These are phyloP conservation scores for Chytriomyces sp. DNA, from an alignment of 192 early-diverging fungal species.

Conservation along the genomic window DNA sequence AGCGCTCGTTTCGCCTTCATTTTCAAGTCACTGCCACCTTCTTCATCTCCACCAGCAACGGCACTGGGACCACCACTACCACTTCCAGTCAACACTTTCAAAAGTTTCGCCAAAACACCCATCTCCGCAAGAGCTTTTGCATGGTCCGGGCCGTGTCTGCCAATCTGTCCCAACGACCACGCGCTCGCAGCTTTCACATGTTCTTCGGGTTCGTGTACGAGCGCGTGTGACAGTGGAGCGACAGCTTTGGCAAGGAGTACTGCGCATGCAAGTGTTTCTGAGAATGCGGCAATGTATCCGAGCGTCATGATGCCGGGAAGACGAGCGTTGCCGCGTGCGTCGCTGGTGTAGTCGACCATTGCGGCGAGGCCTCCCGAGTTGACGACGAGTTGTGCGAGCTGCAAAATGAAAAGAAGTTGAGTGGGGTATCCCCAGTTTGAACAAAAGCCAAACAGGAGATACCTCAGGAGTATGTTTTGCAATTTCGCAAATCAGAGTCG, in stretches of 20 bases:
- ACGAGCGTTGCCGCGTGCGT: slow-evolving; percentile 54
- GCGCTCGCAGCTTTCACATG: slow-evolving; percentile 64
- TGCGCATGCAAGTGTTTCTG: slow-evolving; percentile 61
- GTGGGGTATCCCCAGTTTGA: background rate
- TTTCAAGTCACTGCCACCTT: slow-evolving; percentile 53
- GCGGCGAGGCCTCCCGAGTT: slow-evolving; percentile 65
- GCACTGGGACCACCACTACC: background rate
- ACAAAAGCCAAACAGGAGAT: background rate
- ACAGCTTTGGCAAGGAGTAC: slow-evolving; percentile 66
- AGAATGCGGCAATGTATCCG: slow-evolving; percentile 66
- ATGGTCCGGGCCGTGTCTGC: slow-evolving; percentile 65
- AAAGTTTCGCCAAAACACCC: slow-evolving; percentile 59
- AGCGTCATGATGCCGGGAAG: slow-evolving; percentile 66
- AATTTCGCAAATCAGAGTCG: slow-evolving; percentile 63
- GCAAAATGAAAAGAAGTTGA: background rate
- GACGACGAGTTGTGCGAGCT: slow-evolving; percentile 65
- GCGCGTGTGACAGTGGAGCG: slow-evolving; percentile 49
- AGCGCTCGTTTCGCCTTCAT: slow-evolving; percentile 63
- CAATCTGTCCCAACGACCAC: slow-evolving; percentile 65
- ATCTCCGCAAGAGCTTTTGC: slow-evolving; percentile 62
- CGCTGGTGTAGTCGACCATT: slow-evolving; percentile 62
- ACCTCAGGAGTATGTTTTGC: slow-evolving; percentile 68
- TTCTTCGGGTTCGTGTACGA: slow-evolving; percentile 58
- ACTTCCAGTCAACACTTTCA: slow-evolving; percentile 48
- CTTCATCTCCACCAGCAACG: background rate